These are phyloP conservation scores for Fusarium nematophilum DNA, from an alignment of 2,329 filamentous ascomycete genomes.

Conservation along the genomic window DNA sequence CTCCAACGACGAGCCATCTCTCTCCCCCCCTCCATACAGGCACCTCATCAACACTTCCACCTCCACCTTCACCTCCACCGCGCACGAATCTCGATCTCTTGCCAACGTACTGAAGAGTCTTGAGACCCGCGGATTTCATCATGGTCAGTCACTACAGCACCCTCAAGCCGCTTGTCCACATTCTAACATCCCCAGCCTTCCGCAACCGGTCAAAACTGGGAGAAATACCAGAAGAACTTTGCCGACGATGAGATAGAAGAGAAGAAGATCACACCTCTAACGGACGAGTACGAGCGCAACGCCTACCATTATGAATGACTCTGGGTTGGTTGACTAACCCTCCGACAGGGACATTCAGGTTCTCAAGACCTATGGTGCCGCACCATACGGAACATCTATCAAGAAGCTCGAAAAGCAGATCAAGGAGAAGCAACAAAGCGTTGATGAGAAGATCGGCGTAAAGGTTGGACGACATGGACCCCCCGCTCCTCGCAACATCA, in stretches of 20 bases:
- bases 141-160: conserved; percentile 52
- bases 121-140: conserved; percentile 49
- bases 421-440: conserved; percentile 97
- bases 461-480: conserved; percentile 63
- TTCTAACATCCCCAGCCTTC: conserved; percentile 75
- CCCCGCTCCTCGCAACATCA: neutral
- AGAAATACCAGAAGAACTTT: conserved; percentile 98
- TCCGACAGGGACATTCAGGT: conserved; percentile 91
- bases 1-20: conserved; percentile 31
- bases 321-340: conserved; percentile 38
- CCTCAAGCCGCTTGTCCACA: conserved; percentile 12
- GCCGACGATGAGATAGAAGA: conserved; percentile 97
- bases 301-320: neutral
- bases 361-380: conserved; percentile 97
- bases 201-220: conserved; percentile 94
- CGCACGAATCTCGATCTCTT: neutral
- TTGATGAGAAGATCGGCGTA: conserved; percentile 97
- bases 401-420: conserved; percentile 99
- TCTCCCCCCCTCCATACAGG: conserved; percentile 12
- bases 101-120: conserved; percentile 2
- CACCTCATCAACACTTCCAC: conserved; percentile 5
- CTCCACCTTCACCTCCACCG: neutral
- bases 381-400: conserved; percentile 90
- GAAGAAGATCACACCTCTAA: conserved; percentile 98
- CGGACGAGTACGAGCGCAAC: conserved; percentile 82